A percentile compares a stretch with the other conserved stretches of the same genome.
Conservation (phyloP, 2,329 filamentous ascomycete genomes). For the Microsporum audouinii region DNA sequence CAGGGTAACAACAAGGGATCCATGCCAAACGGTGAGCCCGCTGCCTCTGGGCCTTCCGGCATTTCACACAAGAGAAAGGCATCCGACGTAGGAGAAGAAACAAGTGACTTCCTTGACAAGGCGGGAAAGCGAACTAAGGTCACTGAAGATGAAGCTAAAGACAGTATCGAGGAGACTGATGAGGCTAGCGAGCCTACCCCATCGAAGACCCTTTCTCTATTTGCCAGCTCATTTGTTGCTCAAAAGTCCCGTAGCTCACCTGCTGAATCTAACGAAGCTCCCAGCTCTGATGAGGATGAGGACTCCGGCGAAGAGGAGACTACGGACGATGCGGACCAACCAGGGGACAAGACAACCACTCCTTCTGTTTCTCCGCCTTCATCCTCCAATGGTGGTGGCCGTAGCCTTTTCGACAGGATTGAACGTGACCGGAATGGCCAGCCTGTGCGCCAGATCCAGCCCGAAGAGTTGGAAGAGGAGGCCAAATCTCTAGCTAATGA, state of each 20-base stretch:
- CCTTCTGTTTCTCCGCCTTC: slow-evolving; percentile 8
- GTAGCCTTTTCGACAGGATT: slow-evolving; percentile 29
- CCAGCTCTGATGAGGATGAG: neutral
- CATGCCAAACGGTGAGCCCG: neutral
- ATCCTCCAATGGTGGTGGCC: slow-evolving; percentile 17
- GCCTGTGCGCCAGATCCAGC: slow-evolving; percentile 16
- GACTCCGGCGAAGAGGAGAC: slow-evolving; percentile 7
- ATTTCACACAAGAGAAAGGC: slow-evolving; percentile 11
- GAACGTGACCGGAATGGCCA: slow-evolving; percentile 20
- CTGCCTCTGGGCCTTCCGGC: neutral
- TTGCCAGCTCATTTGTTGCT: slow-evolving; percentile 15
- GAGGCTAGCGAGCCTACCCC: neutral
- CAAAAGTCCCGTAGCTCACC: slow-evolving; percentile 4
- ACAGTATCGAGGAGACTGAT: slow-evolving; percentile 9
- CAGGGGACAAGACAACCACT: slow-evolving; percentile 10
- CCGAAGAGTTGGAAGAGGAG: slow-evolving; percentile 5
- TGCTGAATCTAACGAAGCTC: neutral
- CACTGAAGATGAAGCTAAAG: neutral
- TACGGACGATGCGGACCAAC: slow-evolving; percentile 9
- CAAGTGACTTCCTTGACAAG: neutral
- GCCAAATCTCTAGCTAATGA: slow-evolving; percentile 7
- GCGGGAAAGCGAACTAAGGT: slow-evolving; percentile 7
- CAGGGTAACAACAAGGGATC: neutral
- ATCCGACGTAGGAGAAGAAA: slow-evolving; percentile 5
- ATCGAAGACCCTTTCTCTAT: slow-evolving; percentile 13